phyloP scores from a whole-genome alignment of 176 grass and related monocot genomes.

The Ensete glaucum region DNA sequence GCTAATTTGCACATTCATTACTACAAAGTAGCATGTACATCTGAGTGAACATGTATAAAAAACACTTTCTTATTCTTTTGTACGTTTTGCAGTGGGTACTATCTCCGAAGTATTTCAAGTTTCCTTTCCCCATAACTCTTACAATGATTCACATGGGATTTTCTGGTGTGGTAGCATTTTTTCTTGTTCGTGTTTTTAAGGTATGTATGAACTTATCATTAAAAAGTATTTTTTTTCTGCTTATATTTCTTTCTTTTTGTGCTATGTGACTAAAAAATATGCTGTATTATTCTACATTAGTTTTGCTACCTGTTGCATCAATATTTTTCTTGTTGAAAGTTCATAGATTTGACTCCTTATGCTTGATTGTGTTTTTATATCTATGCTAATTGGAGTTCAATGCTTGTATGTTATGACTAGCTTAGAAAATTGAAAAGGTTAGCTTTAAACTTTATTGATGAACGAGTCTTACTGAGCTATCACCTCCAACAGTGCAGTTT shows the following conservation, averaged over 20 bases:
- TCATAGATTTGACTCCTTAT: neutral
- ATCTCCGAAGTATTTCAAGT: constrained; percentile 98
- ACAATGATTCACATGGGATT: constrained; percentile 99
- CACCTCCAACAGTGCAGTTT: neutral
- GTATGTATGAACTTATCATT: constrained; percentile 29
- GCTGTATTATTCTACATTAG: neutral
- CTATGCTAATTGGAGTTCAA: neutral
- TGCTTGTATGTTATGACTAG: neutral
- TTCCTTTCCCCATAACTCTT: constrained; percentile 94
- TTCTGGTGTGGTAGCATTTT: constrained; percentile 73
- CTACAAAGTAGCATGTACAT: neutral
- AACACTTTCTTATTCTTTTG: neutral
- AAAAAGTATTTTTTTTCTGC: no score
- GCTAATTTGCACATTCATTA: neutral
- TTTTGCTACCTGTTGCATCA: neutral
- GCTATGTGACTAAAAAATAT: no score
- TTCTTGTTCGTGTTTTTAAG: constrained; percentile 97
- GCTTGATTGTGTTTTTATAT: neutral
- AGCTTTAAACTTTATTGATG: neutral
- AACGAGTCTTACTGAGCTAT: neutral
- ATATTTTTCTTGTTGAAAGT: neutral
- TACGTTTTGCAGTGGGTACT: constrained; percentile 1
- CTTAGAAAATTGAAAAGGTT: neutral
- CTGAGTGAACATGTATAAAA: neutral
- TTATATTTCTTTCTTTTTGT: neutral